phyloP scores from a whole-genome alignment of 345 rosid species.

The Erucastrum elatum region DNA sequence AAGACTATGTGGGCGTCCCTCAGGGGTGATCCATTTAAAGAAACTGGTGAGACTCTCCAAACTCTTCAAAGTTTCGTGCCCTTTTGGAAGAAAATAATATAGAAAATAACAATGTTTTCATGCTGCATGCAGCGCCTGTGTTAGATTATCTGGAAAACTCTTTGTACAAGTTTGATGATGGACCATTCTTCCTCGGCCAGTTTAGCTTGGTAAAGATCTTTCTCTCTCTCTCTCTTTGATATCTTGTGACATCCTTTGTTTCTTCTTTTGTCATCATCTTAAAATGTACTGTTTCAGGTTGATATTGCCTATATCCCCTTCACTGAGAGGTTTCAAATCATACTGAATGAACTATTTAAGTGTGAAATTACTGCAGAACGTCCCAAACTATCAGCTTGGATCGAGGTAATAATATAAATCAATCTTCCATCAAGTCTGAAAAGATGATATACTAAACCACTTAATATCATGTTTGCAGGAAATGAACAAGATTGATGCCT shows the following conservation, averaged over 20 bases:
- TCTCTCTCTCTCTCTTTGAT: neutral
- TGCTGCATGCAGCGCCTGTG: conserved; percentile 58
- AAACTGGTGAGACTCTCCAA: conserved; percentile 49
- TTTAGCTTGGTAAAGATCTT: conserved; percentile 58
- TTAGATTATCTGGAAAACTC: conserved; percentile 76
- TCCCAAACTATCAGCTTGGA: conserved; percentile 76
- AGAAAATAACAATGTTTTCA: neutral
- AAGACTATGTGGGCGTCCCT: conserved; percentile 46
- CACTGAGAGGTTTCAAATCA: conserved; percentile 60
- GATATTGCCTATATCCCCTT: conserved; percentile 76
- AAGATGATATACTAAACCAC: neutral
- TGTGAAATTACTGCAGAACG: conserved; percentile 65
- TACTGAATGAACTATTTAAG: conserved; percentile 52
- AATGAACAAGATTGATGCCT: conserved; percentile 68
- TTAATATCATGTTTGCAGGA: conserved; percentile 46
- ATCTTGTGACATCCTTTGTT: neutral
- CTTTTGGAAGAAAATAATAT: neutral
- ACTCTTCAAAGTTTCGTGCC: neutral
- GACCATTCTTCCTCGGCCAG: conserved; percentile 88
- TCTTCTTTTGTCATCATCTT: neutral
- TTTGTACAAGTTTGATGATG: conserved; percentile 65
- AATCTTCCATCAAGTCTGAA: neutral
- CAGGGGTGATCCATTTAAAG: conserved; percentile 60
- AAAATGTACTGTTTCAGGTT: conserved; percentile 43
- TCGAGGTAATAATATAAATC: conserved; percentile 49